phyloP scores from a whole-genome alignment of 2,329 filamentous ascomycete genomes.

The Epichloe gansuensis region DNA sequence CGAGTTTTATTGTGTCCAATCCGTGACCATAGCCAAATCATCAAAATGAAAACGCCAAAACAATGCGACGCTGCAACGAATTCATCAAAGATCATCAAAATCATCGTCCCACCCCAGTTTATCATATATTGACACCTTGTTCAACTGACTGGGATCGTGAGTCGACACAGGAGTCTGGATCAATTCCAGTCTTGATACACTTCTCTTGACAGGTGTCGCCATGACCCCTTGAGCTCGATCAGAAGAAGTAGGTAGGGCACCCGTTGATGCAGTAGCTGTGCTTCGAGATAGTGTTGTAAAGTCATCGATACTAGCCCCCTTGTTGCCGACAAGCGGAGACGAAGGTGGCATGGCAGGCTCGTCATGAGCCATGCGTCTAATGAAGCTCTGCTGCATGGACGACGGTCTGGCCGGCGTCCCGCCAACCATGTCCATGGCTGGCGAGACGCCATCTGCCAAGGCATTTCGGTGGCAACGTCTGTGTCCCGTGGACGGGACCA shows the following conservation, averaged over 20 bases:
- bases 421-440: conserved; percentile 17
- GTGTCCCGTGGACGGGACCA: conserved; percentile 30
- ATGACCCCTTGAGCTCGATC: conserved; percentile 15
- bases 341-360: conserved; percentile 20
- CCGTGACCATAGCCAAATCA: neutral
- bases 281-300: conserved; percentile 8
- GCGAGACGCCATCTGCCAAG: conserved; percentile 18
- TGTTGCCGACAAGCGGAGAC: conserved; percentile 22
- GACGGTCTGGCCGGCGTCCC: conserved; percentile 19
- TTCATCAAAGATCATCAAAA: conserved; percentile 32
- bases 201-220: conserved; percentile 28
- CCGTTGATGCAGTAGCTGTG: conserved; percentile 8
- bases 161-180: conserved; percentile 9
- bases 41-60: conserved; percentile 5
- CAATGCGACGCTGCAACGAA: neutral
- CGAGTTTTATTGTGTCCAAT: neutral
- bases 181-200: conserved; percentile 9
- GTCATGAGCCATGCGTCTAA: conserved; percentile 16
- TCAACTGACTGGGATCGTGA: conserved; percentile 10
- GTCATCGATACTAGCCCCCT: conserved; percentile 7
- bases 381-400: conserved; percentile 13
- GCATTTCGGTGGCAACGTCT: conserved; percentile 18
- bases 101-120: conserved; percentile 47
- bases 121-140: conserved; percentile 36
- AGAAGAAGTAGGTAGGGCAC: conserved; percentile 8